Percentiles rank a stretch among this genome's conserved stretches.
Conservation (phyloP, 768 basidiomycete genomes). For the Naganishia randhawae region DNA sequence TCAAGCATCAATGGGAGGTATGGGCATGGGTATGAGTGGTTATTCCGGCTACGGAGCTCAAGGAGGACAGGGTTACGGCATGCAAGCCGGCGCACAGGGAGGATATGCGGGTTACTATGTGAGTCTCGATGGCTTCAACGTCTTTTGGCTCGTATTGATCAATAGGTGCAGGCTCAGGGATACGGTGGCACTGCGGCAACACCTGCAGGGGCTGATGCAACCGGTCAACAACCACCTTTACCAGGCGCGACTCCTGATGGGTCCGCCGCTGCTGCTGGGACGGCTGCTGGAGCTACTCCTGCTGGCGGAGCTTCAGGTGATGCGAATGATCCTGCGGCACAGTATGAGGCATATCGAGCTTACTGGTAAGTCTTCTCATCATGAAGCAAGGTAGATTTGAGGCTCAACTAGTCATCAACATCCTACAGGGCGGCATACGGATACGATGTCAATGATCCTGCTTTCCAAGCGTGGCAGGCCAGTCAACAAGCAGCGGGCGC, state of each 20-base stretch:
- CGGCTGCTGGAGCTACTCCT: slow-evolving; percentile 36
- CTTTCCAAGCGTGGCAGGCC: slow-evolving; percentile 31
- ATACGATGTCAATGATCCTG: slow-evolving; percentile 49
- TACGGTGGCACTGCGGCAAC: slow-evolving; percentile 34
- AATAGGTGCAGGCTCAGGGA: slow-evolving; percentile 15
- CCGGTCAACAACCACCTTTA: slow-evolving; percentile 23
- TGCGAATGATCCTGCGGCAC: slow-evolving; percentile 19
- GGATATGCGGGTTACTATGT: slow-evolving; percentile 29
- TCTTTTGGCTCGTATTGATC: background rate
- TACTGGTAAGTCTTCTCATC: slow-evolving; percentile 39
- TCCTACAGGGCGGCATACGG: slow-evolving; percentile 31
- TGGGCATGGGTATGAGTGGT: slow-evolving; percentile 31
- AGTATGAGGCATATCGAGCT: slow-evolving; percentile 43
- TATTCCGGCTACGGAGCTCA: slow-evolving; percentile 38
- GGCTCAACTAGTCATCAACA: background rate
- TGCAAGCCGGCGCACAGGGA: slow-evolving; percentile 27
- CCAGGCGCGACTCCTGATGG: slow-evolving; percentile 29
- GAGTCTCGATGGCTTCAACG: background rate
- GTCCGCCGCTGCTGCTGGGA: slow-evolving; percentile 32
- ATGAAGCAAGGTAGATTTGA: background rate
- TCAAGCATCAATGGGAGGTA: slow-evolving; percentile 29
- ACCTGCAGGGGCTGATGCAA: slow-evolving; percentile 33
- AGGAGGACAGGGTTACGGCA: slow-evolving; percentile 38
- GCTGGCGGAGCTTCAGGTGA: slow-evolving; percentile 33
- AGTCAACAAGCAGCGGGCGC: slow-evolving; percentile 10